phyloP scores from a whole-genome alignment of 495 filamentous ascomycete species.

The Terfezia boudieri region DNA sequence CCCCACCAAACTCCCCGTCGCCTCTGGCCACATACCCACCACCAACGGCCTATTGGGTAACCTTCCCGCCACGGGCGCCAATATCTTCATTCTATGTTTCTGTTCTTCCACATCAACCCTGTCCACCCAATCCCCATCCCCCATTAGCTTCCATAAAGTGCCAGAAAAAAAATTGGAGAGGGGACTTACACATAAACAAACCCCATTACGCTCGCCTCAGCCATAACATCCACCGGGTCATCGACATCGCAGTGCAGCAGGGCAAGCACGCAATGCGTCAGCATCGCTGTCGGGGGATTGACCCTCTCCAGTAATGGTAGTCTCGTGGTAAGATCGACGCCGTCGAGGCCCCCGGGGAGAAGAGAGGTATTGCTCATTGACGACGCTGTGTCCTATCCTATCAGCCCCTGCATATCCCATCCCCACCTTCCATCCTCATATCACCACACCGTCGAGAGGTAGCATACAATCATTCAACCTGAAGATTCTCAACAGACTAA shows the following conservation, averaged over 20 bases:
- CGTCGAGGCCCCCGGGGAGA: conserved; percentile 25
- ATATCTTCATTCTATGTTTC: conserved; percentile 54
- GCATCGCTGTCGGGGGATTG: conserved; percentile 32
- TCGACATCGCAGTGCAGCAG: conserved; percentile 48
- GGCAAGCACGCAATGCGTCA: conserved; percentile 52
- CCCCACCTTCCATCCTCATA: too few species aligned
- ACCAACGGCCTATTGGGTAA: conserved; percentile 58
- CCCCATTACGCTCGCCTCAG: conserved; percentile 70
- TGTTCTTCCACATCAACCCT: conserved; percentile 61
- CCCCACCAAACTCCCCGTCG: background rate
- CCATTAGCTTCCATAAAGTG: background rate
- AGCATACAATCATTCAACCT: conserved; percentile 9
- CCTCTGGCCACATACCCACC: conserved; percentile 14
- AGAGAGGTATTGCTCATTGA: conserved; percentile 17
- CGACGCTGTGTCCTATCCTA: background rate
- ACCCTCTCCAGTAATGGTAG: conserved; percentile 29
- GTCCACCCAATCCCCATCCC: background rate
- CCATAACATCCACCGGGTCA: conserved; percentile 46
- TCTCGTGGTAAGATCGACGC: conserved; percentile 19
- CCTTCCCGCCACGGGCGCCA: conserved; percentile 60
- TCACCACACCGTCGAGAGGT: too few species aligned
- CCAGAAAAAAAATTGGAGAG: background rate
- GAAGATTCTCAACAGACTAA: conserved; percentile 49
- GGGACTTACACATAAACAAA: conserved; percentile 51
- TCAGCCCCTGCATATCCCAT: too few species aligned